Conservation (phyloP, 352 stramenopile genomes). For the Globisporangium abappressorium region DNA sequence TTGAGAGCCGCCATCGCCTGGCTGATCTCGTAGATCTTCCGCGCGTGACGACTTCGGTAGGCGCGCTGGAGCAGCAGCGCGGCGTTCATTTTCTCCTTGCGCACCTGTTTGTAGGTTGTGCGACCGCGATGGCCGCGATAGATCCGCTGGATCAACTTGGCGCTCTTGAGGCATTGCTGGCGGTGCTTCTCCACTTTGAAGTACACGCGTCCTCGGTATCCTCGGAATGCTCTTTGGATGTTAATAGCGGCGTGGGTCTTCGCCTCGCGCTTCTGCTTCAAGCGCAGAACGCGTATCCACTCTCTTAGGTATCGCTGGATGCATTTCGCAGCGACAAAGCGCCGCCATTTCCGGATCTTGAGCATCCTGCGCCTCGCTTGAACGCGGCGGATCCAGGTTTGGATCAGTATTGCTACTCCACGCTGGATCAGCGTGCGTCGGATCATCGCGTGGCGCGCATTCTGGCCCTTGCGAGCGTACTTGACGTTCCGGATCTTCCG, state of each 20-base stretch:
- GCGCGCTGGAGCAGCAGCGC: conserved; percentile 44
- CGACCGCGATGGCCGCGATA: conserved; percentile 40
- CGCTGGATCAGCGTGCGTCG: conserved; percentile 41
- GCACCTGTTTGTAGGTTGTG: conserved; percentile 20
- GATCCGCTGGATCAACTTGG: conserved; percentile 38
- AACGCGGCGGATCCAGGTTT: conserved; percentile 45
- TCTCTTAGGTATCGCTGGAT: conserved; percentile 50
- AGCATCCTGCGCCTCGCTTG: conserved; percentile 39
- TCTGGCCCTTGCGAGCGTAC: conserved; percentile 47
- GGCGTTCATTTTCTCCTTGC: conserved; percentile 30
- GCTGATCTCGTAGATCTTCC: conserved; percentile 55
- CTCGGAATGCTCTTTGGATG: conserved; percentile 51
- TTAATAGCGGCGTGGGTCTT: conserved; percentile 32
- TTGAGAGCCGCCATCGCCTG: conserved; percentile 48
- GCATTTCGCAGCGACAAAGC: conserved; percentile 37
- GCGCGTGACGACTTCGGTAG: conserved; percentile 38
- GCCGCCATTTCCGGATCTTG: conserved; percentile 39
- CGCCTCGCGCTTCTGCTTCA: conserved; percentile 30
- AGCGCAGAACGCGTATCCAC: conserved; percentile 41
- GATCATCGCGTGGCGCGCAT: conserved; percentile 47
- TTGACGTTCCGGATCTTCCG: conserved; percentile 64
- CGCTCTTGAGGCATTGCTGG: conserved; percentile 27
- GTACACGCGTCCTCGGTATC: conserved; percentile 27
- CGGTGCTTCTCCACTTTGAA: conserved; percentile 28
- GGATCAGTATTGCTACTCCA: conserved; percentile 44